Conservation (phyloP, 345 rosid species). For the Clarkia xantiana region DNA sequence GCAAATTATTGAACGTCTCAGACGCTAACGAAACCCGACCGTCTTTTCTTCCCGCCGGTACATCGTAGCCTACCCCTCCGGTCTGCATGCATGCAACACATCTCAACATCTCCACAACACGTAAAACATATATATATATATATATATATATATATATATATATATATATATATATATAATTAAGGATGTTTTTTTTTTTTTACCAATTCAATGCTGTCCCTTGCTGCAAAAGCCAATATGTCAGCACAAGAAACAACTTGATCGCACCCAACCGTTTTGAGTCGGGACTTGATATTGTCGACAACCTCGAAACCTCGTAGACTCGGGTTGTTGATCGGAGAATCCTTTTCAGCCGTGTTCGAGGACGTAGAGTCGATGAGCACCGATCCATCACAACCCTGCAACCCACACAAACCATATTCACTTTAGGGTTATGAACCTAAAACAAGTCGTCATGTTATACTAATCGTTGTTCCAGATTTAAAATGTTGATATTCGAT, state of each 20-base stretch:
- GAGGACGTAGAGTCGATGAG: conserved; percentile 30
- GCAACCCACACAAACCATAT: neutral
- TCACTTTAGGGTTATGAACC: neutral
- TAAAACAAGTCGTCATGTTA: neutral
- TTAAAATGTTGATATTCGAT: too few relatives aligned
- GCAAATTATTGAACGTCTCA: conserved; percentile 25
- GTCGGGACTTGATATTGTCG: conserved; percentile 17
- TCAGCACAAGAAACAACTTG: conserved; percentile 52
- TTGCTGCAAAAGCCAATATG: conserved; percentile 40
- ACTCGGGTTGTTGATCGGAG: conserved; percentile 27
- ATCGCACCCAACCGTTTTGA: conserved; percentile 24
- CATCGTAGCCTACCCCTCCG: conserved; percentile 33
- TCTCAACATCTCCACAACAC: too few relatives aligned
- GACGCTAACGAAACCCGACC: conserved; percentile 33
- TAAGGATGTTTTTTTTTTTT: neutral
- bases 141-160: neutral
- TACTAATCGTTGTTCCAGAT: too few relatives aligned
- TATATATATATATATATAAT: neutral
- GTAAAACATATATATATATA: neutral
- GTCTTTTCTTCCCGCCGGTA: conserved; percentile 53
- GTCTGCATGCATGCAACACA: conserved; percentile 18
- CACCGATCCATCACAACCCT: conserved; percentile 52
- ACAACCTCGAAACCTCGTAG: conserved; percentile 41
- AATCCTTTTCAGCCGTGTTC: conserved; percentile 38
- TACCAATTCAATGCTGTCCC: conserved; percentile 33